Evolutionary conservation across 768 basidiomycete genomes (phyloP), one percentile per base, ranked within the genome.

Genomic region (Hericium alpestre): DNA sequence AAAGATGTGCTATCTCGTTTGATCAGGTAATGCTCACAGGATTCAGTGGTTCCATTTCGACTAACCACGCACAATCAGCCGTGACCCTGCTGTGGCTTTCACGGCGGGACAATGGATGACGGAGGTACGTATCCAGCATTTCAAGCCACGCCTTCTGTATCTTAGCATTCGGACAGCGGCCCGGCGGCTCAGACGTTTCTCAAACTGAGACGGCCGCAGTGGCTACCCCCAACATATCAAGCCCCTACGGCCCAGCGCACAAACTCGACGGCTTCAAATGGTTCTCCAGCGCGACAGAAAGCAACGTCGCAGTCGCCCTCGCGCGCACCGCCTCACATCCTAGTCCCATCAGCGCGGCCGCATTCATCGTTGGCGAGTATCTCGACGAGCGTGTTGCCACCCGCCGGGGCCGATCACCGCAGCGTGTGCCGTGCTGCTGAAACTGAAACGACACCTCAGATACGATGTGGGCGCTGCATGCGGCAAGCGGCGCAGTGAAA

Each of bases 61-160:
- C n/a, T 32, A 9, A 32, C 32, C n/a, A 9, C 37, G 20, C 20
- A 39, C 20, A 5, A n/a, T 4, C 57, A 87, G 86, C 64, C 84
- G 82, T 5, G 78, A 90, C 64, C 80, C 86, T 9, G 64, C 71
- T 1, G 56, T 67, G 32, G 83, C 85, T 0, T 90, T 82, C 59
- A 87, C 83, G 4, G 79, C 86, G 10, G 88, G 88, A 0, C 88
- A 90, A 69, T 90, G 87, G 87, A 88, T 87, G 87, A 89, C 87
- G 3, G 86, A 89, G 71, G 86, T 78, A 58, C 4, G 67, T 58
- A 25, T 32, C 2, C 5, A 5, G 38, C 40, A 23, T 12, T 9
- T 16, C 61, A 64, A 32, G 10, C 38, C 15, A 38, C 38, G 10
- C 12, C 39, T 46, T 12, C 54, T 7, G 0, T 8, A 25, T 22